Evolutionary conservation across 768 basidiomycete species (phyloP), one percentile per base, ranked within the genome.

Genomic region (Lyophyllum atratum): DNA sequence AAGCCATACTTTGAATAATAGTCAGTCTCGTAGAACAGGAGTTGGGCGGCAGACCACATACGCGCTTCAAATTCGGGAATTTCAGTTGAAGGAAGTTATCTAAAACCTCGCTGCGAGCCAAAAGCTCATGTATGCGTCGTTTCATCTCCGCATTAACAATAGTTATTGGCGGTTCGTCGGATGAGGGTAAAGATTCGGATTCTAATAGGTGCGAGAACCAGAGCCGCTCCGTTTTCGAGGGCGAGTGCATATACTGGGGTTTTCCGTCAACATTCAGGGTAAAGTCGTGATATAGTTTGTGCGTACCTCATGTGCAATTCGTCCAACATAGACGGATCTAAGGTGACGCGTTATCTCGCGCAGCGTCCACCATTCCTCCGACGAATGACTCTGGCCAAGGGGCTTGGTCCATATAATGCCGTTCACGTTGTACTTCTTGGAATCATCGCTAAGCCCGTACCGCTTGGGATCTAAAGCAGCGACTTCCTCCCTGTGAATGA

Each of bases 151-250:
- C 63, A n/a, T 74, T 65, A 0, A 69, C 64, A 1, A 69, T 54
- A 2, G 70, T 60, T 0, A 73, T 66, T 2, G 70, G 72, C 1
- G 68, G 66, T 53, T 69, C 75, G 24, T 72, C 70, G 3, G 72
- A 63, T 1, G 72, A 70, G 4, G 78, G 75, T 24, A 75, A 55
- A 7, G 72, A 70, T 55, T 80, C 78, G 2, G 85, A 86, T 72
- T 97, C 95, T 9, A 97, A 78, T 15, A 92, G 76, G 64, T 90
- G 87, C 0, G 92, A 89, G 74, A 95, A 95, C 93, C 93, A 96
- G 5, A 91, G 77, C 0, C 92, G 81, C 72, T 94, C 93, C 0
- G 86, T 89, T 75, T 92, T 93, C 56, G 83, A 87, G 0, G 90
- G 87, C 12, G 90, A 89, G 70, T 95, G 92, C 90, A 93, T 92